phyloP scores from a whole-genome alignment of 129 eudicot genomes.

The Centaurea solstitialis region DNA sequence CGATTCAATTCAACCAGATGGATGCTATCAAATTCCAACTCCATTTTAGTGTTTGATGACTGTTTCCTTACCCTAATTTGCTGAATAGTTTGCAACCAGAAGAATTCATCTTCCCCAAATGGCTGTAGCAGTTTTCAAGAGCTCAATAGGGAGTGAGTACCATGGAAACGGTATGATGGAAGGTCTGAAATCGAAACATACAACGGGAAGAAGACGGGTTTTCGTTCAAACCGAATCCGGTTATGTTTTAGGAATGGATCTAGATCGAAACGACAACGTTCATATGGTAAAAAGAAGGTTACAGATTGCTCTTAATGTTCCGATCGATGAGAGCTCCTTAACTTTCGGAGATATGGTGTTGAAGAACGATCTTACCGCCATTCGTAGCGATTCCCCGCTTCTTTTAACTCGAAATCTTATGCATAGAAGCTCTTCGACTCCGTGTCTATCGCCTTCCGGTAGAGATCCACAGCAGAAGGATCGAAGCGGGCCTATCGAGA shows the following conservation, averaged over 20 bases:
- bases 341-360: slow-evolving; percentile 88
- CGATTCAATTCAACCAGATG: not conserved
- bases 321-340: slow-evolving; percentile 77
- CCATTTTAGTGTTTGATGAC: slow-evolving; percentile 36
- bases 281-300: slow-evolving; percentile 86
- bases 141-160: slow-evolving; percentile 68
- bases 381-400: slow-evolving; percentile 81
- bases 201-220: slow-evolving; percentile 72
- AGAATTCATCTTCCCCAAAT: slow-evolving; percentile 58
- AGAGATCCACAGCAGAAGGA: slow-evolving; percentile 70
- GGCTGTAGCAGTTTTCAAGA: slow-evolving; percentile 72
- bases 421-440: slow-evolving; percentile 89
- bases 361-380: slow-evolving; percentile 80
- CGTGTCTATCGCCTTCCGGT: slow-evolving; percentile 87
- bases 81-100: slow-evolving; percentile 22
- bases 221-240: slow-evolving; percentile 94
- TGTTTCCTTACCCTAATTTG: not conserved
- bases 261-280: slow-evolving; percentile 82
- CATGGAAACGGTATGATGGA: slow-evolving; percentile 62
- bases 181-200: slow-evolving; percentile 36
- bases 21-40: not conserved
- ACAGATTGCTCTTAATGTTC: slow-evolving; percentile 76
- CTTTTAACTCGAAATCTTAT: slow-evolving; percentile 61
- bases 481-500: slow-evolving; percentile 74
- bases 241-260: slow-evolving; percentile 87